phyloP scores from a whole-genome alignment of 2,329 filamentous ascomycete species.

The Epicoccum nigrum region DNA sequence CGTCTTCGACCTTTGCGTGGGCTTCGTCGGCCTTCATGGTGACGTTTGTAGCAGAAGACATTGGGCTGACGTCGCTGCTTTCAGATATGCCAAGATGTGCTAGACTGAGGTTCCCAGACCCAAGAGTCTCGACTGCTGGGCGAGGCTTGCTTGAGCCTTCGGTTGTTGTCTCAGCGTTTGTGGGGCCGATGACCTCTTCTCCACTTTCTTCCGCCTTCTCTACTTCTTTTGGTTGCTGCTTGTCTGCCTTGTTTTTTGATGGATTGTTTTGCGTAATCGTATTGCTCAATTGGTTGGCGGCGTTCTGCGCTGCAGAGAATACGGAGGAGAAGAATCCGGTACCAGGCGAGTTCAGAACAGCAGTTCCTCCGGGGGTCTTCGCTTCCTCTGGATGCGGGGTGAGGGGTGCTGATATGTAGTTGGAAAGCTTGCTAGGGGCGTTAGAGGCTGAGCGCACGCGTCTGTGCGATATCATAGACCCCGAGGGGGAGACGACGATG shows the following conservation, averaged over 20 bases:
- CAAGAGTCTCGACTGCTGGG: constrained; percentile 85
- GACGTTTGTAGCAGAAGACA: constrained; percentile 65
- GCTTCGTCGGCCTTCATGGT: constrained; percentile 57
- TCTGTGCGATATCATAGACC: constrained; percentile 77
- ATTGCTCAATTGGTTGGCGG: constrained; percentile 75
- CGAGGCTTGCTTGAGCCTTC: constrained; percentile 56
- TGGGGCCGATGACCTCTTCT: constrained; percentile 52
- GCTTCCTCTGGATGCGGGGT: constrained; percentile 77
- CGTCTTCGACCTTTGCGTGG: constrained; percentile 63
- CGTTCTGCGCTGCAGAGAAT: constrained; percentile 90
- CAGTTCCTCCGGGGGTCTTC: constrained; percentile 63
- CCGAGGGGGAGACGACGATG: constrained; percentile 67
- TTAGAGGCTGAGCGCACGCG: constrained; percentile 63
- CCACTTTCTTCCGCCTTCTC: constrained; percentile 39
- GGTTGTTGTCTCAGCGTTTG: constrained; percentile 31
- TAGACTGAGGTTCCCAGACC: constrained; percentile 85
- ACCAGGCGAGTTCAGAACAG: constrained; percentile 53
- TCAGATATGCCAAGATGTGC: constrained; percentile 84
- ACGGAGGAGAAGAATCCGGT: constrained; percentile 88
- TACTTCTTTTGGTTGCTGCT: constrained; percentile 28
- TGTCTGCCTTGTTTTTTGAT: constrained; percentile 48
- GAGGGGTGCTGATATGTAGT: constrained; percentile 67
- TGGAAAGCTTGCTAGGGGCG: constrained; percentile 84
- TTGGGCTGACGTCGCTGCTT: constrained; percentile 62
- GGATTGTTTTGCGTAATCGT: constrained; percentile 72